A percentile compares a stretch with the other conserved stretches of the same genome.
phyloP scores from a whole-genome alignment of 2,329 filamentous ascomycete species.

The Didymella arachidicola region DNA sequence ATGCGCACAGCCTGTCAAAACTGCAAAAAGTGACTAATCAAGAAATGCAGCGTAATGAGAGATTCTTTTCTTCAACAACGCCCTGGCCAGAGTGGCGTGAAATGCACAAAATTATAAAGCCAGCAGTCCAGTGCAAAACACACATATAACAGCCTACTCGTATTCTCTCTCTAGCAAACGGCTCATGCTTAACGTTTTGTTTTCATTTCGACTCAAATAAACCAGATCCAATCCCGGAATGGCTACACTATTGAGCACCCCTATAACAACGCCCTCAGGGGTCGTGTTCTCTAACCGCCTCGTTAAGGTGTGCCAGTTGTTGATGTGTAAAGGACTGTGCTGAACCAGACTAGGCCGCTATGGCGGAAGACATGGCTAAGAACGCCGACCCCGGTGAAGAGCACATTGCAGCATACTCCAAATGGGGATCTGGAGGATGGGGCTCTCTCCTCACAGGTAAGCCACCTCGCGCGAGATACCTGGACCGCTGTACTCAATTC shows the following conservation, averaged over 20 bases:
- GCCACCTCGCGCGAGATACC: neutral
- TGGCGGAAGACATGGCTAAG: constrained; percentile 37
- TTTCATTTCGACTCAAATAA: neutral
- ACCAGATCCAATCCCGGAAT: neutral
- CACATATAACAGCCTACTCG: neutral
- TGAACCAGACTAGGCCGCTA: constrained; percentile 32
- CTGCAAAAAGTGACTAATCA: too few species aligned
- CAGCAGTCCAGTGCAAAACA: neutral
- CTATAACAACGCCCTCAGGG: constrained; percentile 33
- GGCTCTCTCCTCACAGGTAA: constrained; percentile 60
- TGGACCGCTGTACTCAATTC: neutral
- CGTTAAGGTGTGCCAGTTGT: constrained; percentile 45
- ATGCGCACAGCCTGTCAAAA: too few species aligned
- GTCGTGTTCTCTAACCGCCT: constrained; percentile 49
- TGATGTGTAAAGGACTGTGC: neutral
- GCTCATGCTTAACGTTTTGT: neutral
- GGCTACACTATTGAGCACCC: constrained; percentile 1
- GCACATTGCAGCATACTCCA: constrained; percentile 57
- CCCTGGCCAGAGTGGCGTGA: neutral
- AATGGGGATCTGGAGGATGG: constrained; percentile 59
- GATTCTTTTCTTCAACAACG: neutral
- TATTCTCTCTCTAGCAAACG: neutral
- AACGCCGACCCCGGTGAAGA: constrained; percentile 25
- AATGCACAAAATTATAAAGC: constrained; percentile 7
- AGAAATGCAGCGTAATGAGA: too few species aligned